phyloP scores from a whole-genome alignment of 805 yeast species.

The Pichia pseudocactophila region DNA sequence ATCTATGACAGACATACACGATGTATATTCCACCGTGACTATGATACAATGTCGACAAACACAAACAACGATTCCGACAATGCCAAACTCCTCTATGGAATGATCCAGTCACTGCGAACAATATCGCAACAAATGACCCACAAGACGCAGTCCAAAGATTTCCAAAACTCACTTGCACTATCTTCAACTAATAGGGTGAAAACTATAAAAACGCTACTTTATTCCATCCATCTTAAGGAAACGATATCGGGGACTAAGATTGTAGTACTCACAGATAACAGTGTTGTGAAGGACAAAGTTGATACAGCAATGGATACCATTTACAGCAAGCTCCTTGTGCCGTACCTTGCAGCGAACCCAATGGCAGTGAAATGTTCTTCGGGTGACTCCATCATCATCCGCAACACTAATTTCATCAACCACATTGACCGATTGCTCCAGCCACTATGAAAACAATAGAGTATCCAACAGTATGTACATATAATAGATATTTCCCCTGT shows the following conservation, averaged over 20 bases:
- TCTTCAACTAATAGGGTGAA: constrained; percentile 1
- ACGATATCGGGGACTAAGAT: constrained; percentile 73
- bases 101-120: constrained; percentile 68
- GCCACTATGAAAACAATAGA: not conserved
- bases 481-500: too few relatives aligned
- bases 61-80: constrained; percentile 45
- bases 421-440: not conserved
- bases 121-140: constrained; percentile 33
- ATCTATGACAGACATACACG: constrained; percentile 88
- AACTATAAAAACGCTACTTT: not conserved
- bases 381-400: not conserved
- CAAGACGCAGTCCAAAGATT: not conserved
- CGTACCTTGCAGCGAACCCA: not conserved
- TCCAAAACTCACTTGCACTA: not conserved
- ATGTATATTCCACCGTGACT: constrained; percentile 77
- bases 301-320: not conserved
- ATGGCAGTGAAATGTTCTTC: not conserved
- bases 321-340: not conserved
- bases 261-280: constrained; percentile 24
- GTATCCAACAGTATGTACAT: too few relatives aligned
- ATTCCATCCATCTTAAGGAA: constrained; percentile 60
- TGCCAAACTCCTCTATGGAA: constrained; percentile 79
- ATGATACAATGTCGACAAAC: constrained; percentile 16
- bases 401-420: not conserved
- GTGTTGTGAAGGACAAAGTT: too few relatives aligned